phyloP scores from a whole-genome alignment of 768 basidiomycete genomes.

The Leccinum pellstonianum region DNA sequence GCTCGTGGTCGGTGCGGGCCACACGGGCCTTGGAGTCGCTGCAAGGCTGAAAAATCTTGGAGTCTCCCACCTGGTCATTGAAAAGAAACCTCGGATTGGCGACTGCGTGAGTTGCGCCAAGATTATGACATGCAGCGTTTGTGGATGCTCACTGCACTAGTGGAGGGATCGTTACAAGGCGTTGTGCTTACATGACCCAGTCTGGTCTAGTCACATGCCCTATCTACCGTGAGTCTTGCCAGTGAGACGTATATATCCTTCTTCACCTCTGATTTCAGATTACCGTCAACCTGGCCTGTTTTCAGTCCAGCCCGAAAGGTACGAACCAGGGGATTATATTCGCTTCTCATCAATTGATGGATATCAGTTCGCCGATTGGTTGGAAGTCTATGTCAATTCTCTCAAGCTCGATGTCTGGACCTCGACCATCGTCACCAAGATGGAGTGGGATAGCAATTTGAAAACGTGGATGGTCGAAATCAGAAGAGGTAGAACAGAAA shows the following conservation, averaged over 20 bases:
- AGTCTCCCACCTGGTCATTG: conserved; percentile 55
- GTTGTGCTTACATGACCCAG: conserved; percentile 52
- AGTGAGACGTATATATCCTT: background rate
- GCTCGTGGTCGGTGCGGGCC: conserved; percentile 63
- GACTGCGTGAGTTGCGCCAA: conserved; percentile 35
- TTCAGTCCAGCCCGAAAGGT: conserved; percentile 53
- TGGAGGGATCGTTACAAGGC: conserved; percentile 62
- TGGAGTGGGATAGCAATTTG: conserved; percentile 37
- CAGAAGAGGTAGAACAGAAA: conserved; percentile 31
- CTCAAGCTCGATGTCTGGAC: conserved; percentile 68
- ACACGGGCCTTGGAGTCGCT: conserved; percentile 63
- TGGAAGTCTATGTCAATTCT: conserved; percentile 57
- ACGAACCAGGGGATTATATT: background rate
- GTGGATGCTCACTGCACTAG: conserved; percentile 9
- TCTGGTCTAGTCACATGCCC: conserved; percentile 56
- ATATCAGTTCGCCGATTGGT: conserved; percentile 61
- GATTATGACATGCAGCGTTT: too few relatives aligned
- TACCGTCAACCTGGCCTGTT: conserved; percentile 58
- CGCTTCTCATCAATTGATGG: background rate
- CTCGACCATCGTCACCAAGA: conserved; percentile 41
- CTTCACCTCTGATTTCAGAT: conserved; percentile 32
- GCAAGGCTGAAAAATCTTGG: conserved; percentile 63
- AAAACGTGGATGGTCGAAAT: conserved; percentile 48
- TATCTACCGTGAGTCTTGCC: conserved; percentile 44
- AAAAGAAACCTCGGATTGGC: conserved; percentile 50